These are phyloP conservation scores for Aschersonia sp. DNA, from an alignment of 2,329 filamentous ascomycete genomes.

Conservation along the genomic window DNA sequence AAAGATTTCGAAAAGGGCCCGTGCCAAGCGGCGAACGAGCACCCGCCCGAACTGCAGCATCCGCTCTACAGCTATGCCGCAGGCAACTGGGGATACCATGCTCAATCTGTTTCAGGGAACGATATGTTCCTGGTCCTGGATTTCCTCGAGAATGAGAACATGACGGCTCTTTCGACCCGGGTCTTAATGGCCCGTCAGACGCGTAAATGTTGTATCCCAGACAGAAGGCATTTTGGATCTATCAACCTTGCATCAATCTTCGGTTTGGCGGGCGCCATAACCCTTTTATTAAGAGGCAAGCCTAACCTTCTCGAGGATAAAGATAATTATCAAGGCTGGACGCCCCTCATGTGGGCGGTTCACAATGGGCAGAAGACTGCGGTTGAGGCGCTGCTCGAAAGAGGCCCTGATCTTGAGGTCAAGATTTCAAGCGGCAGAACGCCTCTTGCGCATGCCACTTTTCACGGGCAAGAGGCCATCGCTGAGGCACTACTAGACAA, in stretches of 20 bases:
- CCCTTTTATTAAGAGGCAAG: neutral
- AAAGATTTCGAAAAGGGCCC: neutral
- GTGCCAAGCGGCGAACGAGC: neutral
- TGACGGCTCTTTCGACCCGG: neutral
- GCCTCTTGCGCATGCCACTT: neutral
- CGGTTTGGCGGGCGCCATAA: neutral
- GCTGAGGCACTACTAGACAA: neutral
- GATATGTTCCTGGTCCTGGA: neutral
- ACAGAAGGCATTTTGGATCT: neutral
- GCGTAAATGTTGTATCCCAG: too few relatives aligned
- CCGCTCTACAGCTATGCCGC: neutral
- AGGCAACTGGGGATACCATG: neutral
- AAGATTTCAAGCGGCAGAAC: neutral
- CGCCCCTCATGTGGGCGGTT: neutral
- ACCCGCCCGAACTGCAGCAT: neutral
- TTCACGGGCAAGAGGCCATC: neutral
- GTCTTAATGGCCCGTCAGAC: neutral
- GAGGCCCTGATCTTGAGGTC: neutral
- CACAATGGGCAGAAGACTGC: neutral
- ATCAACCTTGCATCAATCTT: neutral
- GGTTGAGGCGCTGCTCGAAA: neutral
- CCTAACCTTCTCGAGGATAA: neutral
- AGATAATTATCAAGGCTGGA: neutral
- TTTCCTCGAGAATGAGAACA: neutral
- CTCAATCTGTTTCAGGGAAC: neutral